Base-by-base conservation (phyloP, 2,329 filamentous ascomycete species). In the Aspergillus candidus region DNA sequence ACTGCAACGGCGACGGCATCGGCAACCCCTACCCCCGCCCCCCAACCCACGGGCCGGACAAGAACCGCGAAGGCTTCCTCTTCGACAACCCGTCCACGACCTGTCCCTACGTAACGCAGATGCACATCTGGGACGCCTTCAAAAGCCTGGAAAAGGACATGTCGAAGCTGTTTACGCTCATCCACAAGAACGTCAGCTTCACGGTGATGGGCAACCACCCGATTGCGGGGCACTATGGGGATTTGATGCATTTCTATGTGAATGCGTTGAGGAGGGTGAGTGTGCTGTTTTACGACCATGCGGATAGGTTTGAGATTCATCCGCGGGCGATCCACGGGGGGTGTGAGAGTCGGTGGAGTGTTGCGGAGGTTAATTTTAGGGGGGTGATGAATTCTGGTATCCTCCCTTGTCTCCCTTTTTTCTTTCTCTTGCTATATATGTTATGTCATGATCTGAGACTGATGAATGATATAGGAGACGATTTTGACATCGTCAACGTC, bases 121-220 rank as follows among this genome's bases (percentile, higher is more conserved):
- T 57, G 51, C 51, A 63, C 41, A 64, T 65, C 40, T 61, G 55
- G 52, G 56, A 65, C 32, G 51, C 58, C 2, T 65, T 63, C 49
- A 63, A 62, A 35, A 45, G 54, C 6, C 49, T 63, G 2, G 61
- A 62, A 36, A 61, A 57, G 40, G 59, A 64, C 34, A 58, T 61
- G 57, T 51, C 22, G 43, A 59, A 57, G 34, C 38, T 65, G n/a
- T 63, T 63, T 35, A 59, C 54, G 6, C 41, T 62, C 17, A 61
- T 63, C 43, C 51, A 63, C 43, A 62, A 61, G 41, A 51, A 63
- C 35, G 59, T 63, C 22, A 52, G 46, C 35, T 64, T 63, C 43
- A 61, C 59, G 1, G 59, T 65, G 10, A 54, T 63, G 10, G 61
- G 61, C 11, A 57, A 62, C 37, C 60, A 64, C 32, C 61, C 62